Base-by-base conservation (phyloP, 176 grass and related monocot genomes). In the Lolium rigidum region DNA sequence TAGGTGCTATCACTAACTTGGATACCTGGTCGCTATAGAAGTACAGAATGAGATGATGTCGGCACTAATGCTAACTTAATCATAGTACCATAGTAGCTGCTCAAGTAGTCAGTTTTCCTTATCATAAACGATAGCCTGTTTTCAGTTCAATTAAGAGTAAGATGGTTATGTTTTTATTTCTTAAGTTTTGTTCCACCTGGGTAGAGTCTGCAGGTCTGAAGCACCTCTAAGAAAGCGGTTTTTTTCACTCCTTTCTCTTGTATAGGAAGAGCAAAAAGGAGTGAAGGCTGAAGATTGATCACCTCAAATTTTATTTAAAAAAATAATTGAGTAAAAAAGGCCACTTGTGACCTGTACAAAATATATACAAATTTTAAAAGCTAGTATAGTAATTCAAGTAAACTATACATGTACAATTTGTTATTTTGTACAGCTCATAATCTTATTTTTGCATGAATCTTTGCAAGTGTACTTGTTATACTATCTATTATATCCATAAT, bases 381-480 rank as follows among this genome's bases (percentile, higher is more conserved):
- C 68, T 12, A 46, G 9, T 21, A 71, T 22, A 69, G 18, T 69
- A 69, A 20, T 69, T 4, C 39, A 41, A 39, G n/a, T 70, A 20
- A 46, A 70, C 21, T 70, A 46, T 12, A 72, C 10, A 44, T 13
- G 41, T n/a, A 71, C 39, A 72, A 47, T 3, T 22, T 70, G 3
- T 48, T 7, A n/a, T 74, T 49, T 74, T 15, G 12, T 25, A 49
- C 70, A 74, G 22, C 11, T 48, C 20, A 15, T 74, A 21, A 74
- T 74, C 70, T 73, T 48, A 48, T 73, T 14, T 68, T 74, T 13
- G 13, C 43, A 49, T 73, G 62, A 65, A 65, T 31, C 10, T 63
- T 64, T 64, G 70, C 5, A 73, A 73, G 48, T 73, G 44, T 44
- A 65, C 62, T 15, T n/a, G 67, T 15, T 50, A 74, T 50, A 73